These are phyloP conservation scores for Polyporus tsugae DNA, from an alignment of 1,284 basidiomycete genomes.

Conservation along the genomic window DNA sequence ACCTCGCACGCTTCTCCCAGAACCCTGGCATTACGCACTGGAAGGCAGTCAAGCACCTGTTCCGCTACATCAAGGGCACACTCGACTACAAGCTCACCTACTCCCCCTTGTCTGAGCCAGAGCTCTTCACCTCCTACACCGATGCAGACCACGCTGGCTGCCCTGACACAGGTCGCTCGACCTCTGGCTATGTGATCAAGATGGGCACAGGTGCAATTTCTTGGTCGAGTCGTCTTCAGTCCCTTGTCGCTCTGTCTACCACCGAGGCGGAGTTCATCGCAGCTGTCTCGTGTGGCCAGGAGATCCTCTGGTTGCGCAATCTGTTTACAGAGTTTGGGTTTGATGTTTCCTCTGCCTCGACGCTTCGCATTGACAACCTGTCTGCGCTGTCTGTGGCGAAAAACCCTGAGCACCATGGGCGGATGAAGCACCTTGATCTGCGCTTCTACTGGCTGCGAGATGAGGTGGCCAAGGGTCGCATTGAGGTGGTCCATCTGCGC, in stretches of 20 bases:
- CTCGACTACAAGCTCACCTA: conserved; percentile 7
- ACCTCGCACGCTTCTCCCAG: conserved; percentile 17
- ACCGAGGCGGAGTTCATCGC: neutral
- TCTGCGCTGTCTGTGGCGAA: no score
- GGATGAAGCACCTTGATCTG: no score
- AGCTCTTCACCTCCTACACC: conserved; percentile 2
- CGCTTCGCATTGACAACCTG: no score
- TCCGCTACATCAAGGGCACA: conserved; percentile 36
- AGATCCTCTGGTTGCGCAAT: neutral
- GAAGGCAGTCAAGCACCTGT: conserved; percentile 30
- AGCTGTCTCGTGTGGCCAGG: no score
- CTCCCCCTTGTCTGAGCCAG: neutral
- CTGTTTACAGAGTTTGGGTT: neutral
- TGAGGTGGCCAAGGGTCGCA: no score
- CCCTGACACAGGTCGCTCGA: conserved; percentile 18
- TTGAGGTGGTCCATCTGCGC: no score
- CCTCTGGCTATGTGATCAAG: conserved; percentile 23
- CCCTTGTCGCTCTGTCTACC: neutral
- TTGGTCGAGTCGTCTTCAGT: neutral
- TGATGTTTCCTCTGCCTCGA: neutral
- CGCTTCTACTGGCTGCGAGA: no score
- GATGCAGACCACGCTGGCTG: conserved; percentile 14
- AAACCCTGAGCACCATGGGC: no score
- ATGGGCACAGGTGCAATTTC: conserved; percentile 10
- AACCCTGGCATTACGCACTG: conserved; percentile 33